phyloP scores from a whole-genome alignment of 305 asterid genomes.

The Fraxinus nigra region DNA sequence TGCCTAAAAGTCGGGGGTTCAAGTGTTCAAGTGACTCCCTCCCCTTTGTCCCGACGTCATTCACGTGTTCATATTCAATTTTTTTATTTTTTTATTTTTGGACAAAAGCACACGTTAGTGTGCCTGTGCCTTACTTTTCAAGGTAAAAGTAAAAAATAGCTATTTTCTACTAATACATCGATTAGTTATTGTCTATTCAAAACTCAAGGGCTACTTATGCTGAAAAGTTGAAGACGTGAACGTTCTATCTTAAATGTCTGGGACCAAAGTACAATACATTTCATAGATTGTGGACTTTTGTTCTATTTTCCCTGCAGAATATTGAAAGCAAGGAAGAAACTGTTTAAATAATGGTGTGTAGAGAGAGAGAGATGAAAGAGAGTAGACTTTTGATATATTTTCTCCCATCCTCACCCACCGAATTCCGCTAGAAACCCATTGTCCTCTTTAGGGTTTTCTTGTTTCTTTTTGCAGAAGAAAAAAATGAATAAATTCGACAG shows the following conservation, averaged over 20 bases:
- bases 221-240: background rate
- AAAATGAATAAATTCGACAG: background rate
- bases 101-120: background rate
- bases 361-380: slow-evolving; percentile 28
- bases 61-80: no score
- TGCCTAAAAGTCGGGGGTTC: no score
- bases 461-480: slow-evolving; percentile 5
- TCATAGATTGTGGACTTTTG: background rate
- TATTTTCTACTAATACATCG: no score
- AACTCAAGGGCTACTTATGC: background rate
- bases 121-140: background rate
- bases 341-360: slow-evolving; percentile 7
- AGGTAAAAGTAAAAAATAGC: background rate
- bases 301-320: background rate
- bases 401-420: slow-evolving; percentile 43
- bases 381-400: slow-evolving; percentile 30
- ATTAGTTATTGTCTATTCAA: background rate
- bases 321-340: slow-evolving; percentile 25
- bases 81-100: no score
- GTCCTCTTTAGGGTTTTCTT: slow-evolving; percentile 26
- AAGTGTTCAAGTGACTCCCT: no score
- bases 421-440: slow-evolving; percentile 22
- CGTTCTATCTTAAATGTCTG: background rate
- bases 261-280: background rate
- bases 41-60: no score